These are phyloP conservation scores for Vitis hybrid DNA, from an alignment of 177 flowering plant genomes.

Conservation along the genomic window DNA sequence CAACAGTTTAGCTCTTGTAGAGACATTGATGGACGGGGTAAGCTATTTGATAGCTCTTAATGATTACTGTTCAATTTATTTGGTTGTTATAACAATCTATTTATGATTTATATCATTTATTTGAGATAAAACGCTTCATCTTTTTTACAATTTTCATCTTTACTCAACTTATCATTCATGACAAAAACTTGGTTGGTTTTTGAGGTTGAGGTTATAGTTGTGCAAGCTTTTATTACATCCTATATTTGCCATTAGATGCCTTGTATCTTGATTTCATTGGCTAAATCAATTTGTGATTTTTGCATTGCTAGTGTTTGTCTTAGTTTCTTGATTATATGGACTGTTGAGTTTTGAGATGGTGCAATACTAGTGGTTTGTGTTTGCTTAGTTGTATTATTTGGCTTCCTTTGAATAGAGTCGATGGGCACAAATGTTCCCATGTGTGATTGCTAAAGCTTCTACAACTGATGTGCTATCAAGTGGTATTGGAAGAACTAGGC, in stretches of 20 bases:
- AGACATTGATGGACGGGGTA: conserved; percentile 58
- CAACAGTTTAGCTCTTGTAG: conserved; percentile 40
- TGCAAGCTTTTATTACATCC: too few species aligned
- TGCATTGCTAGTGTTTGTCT: too few species aligned
- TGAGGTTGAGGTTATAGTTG: too few species aligned
- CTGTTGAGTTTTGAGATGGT: too few species aligned
- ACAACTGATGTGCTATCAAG: conserved; percentile 36
- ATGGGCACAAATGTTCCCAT: conserved; percentile 51
- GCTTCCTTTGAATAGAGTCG: conserved; percentile 28
- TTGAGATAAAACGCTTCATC: too few species aligned
- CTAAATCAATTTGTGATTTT: too few species aligned
- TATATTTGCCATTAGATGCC: too few species aligned
- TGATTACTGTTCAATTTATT: too few species aligned
- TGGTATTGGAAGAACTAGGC: conserved; percentile 39
- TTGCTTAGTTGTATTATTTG: background rate
- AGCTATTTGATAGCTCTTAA: conserved; percentile 2
- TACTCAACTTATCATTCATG: background rate
- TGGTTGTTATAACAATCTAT: background rate
- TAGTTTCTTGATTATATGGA: too few species aligned
- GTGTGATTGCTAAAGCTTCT: conserved; percentile 38
- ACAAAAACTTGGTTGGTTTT: too few species aligned
- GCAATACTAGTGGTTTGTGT: background rate
- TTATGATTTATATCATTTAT: background rate
- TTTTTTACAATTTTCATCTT: too few species aligned
- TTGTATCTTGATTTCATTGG: too few species aligned